Evolutionary conservation across 1,284 basidiomycete genomes (phyloP), one percentile per base, ranked within the genome.

Genomic region (Apiotrichum brassicae): DNA sequence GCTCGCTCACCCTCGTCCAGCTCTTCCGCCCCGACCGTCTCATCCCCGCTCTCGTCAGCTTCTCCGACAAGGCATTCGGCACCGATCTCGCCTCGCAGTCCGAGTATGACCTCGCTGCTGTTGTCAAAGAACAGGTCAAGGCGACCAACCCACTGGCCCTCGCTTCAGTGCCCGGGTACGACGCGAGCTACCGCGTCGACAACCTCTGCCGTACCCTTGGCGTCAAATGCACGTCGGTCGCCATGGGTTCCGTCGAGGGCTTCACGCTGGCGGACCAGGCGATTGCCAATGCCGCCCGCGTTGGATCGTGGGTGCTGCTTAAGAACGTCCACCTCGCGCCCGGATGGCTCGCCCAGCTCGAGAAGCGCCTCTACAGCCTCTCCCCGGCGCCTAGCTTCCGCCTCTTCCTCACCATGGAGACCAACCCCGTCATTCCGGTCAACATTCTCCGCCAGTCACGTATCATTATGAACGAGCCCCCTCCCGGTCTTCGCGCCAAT

Each of bases 221-320:
- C 22, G 77, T 81, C 34, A 82, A 83, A 25, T 93, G 88, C 54
- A 78, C 83, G 0, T 87, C 89, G 1, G 87, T 97, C 16, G 93
- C 93, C 12, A 95, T 97, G 90, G 93, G 93, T n/a, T 95, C 92
- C 2, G 87, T 91, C 58, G 93, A 97, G 78, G 92, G 93, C n/a
- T 93, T 90, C 72, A 81, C 82, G 7, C 78, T 91, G 3, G 93
- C 93, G 6, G 93, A 97, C 64, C 90, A 94, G 70, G 91, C 91
- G 3, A 95, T 97, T 57, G 85, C 87, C 19, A 75, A 84, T 20
- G 92, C 92, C 22, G 87, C 90, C 14, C 81, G 92, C 19, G 87
- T 89, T 68, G 93, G 93, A 7, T 81, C 85, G 13, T 94, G 91
- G 91, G 92, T 97, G 2, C 77, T 97, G 39, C 80, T 95, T 54